These are phyloP conservation scores for Rugonectria rugulosa DNA, from an alignment of 2,329 filamentous ascomycete genomes.

Conservation along the genomic window DNA sequence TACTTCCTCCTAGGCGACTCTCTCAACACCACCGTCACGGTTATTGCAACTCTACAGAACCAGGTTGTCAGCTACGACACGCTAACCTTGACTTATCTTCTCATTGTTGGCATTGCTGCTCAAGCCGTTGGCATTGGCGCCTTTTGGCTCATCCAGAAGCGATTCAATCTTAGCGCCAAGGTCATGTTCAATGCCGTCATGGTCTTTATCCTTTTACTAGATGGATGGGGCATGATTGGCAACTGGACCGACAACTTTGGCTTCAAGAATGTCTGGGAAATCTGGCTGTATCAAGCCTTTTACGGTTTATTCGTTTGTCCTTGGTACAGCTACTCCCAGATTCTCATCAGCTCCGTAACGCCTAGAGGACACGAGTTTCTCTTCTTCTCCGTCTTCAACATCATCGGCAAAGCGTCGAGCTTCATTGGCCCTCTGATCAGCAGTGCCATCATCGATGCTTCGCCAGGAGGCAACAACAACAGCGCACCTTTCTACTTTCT, in stretches of 20 bases:
- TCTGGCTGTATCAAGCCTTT: constrained; percentile 58
- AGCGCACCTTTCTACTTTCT: constrained; percentile 73
- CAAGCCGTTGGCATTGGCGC: constrained; percentile 68
- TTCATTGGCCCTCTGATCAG: constrained; percentile 76
- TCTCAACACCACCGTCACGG: constrained; percentile 74
- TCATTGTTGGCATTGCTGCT: constrained; percentile 70
- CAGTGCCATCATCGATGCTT: constrained; percentile 72
- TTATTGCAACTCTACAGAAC: constrained; percentile 72
- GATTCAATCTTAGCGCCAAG: constrained; percentile 67
- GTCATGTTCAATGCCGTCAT: constrained; percentile 74
- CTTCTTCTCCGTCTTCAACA: constrained; percentile 74
- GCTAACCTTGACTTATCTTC: constrained; percentile 69
- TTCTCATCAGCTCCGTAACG: constrained; percentile 75
- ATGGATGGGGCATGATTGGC: constrained; percentile 56
- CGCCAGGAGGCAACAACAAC: constrained; percentile 60
- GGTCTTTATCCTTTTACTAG: constrained; percentile 66
- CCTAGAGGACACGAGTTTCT: constrained; percentile 73
- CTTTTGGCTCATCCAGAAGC: constrained; percentile 69
- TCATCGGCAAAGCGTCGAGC: constrained; percentile 72
- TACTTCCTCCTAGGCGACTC: constrained; percentile 76
- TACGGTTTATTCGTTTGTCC: constrained; percentile 73
- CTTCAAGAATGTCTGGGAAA: constrained; percentile 55
- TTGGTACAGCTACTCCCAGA: constrained; percentile 76
- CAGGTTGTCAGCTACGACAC: constrained; percentile 70
- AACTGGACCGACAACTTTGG: constrained; percentile 55